Evolutionary conservation across 2,329 filamentous ascomycete genomes (phyloP), one percentile per base, ranked within the genome.

Genomic region (Xylaria hypoxylon): DNA sequence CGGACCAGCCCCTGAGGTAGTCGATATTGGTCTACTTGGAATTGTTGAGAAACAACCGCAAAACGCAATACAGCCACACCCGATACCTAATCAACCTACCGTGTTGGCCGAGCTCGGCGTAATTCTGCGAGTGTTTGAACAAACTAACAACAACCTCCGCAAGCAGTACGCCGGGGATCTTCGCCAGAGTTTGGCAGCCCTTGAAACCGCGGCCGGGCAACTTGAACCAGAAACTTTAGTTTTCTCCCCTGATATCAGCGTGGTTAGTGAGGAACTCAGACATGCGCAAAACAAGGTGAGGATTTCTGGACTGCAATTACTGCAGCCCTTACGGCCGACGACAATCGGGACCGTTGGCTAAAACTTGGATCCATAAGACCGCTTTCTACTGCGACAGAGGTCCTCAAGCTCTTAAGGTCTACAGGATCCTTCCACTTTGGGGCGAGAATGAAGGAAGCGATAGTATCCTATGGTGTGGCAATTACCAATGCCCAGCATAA

Each of bases 361-460:
- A 59, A 74, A 5, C 42, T 74, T 1, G 81, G 78, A 0, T 72
- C 77, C 0, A 72, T 87, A 0, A 85, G 81, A 80, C 86, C 86
- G 0, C 77, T 77, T 1, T 70, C 82, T 2, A 84, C 82, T 0
- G 76, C 78, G 0, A 61, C 78, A 0, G 75, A 81, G 0, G 64
- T 88, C 0, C 79, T 89, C 0, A 79, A 82, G 48, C 80, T 84
- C 19, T 72, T 89, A 0, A 78, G 83, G 7, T 80, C 79, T 1
- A 78, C 70, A 0, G 68, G 51, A 0, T 63, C 65, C 0, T 19
- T 58, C 0, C 3, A 10, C 0, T 81, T 84, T 10, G 78, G 80
- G 0, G 1, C 50, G 0, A 72, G 72, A 0, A 79, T 83, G 74
- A 81, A 81, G 19, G 70, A 82, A 19, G 73, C 70, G 0, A 65